A percentile compares a stretch with the other conserved stretches of the same genome.
These are phyloP conservation scores for Boletus huronensis DNA, from an alignment of 768 basidiomycete species.

Conservation along the genomic window DNA sequence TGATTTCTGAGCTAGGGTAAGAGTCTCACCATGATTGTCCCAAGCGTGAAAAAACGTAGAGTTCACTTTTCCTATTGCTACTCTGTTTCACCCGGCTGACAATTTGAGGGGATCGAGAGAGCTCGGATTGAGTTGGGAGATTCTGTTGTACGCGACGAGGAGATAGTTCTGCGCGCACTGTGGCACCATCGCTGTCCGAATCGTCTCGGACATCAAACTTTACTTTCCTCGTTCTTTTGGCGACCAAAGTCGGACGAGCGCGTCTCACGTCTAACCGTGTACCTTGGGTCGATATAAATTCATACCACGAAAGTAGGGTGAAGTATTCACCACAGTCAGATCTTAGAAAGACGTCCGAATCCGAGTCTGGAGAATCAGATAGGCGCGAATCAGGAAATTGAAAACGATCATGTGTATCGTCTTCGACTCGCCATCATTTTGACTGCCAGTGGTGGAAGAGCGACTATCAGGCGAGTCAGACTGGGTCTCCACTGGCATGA, in stretches of 20 bases:
- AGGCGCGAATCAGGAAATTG: neutral
- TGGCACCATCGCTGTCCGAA: constrained; percentile 15
- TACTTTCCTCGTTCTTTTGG: constrained; percentile 13
- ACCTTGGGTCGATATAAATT: neutral
- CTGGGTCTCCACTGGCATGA: neutral
- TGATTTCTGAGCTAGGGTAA: constrained; percentile 9
- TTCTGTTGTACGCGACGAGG: constrained; percentile 1
- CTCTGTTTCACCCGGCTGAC: neutral
- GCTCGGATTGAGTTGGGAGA: neutral
- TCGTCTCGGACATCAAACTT: constrained; percentile 9
- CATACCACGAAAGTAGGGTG: neutral
- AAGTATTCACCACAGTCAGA: neutral
- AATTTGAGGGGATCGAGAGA: neutral
- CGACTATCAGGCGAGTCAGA: constrained; percentile 10
- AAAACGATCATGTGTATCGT: neutral
- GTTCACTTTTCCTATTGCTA: constrained; percentile 8
- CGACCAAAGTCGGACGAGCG: neutral
- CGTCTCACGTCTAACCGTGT: constrained; percentile 4
- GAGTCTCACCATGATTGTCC: neutral
- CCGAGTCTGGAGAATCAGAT: constrained; percentile 16
- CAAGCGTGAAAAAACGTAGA: neutral
- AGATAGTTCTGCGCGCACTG: constrained; percentile 9
- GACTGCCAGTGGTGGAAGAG: neutral
- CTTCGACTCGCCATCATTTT: constrained; percentile 10
- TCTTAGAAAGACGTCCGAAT: constrained; percentile 1